Evolutionary conservation across 2,329 filamentous ascomycete genomes (phyloP).

Genomic region (Xylariaceae sp.): DNA sequence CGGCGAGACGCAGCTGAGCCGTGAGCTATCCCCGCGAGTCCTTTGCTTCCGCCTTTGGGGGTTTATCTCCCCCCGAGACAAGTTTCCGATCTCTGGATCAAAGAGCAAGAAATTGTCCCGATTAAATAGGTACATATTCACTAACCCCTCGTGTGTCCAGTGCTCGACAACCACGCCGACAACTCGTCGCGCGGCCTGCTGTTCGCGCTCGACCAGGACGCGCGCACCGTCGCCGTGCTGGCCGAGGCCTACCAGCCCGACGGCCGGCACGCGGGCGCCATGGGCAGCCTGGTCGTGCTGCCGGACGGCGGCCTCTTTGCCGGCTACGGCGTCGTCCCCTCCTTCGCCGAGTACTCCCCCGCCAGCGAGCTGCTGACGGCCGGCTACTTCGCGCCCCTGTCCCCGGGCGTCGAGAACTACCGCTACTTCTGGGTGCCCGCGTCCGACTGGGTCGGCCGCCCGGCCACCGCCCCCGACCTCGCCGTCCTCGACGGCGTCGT

Average conservation of each 20-base stretch:
- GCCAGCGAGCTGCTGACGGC: constrained; percentile 44
- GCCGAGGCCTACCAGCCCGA: constrained; percentile 30
- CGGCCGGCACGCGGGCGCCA: constrained; percentile 27
- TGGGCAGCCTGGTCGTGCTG: constrained; percentile 42
- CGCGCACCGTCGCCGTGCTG: constrained; percentile 33
- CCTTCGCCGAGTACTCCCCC: constrained; percentile 35
- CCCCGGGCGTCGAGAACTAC: neutral
- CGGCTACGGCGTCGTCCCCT: constrained; percentile 45
- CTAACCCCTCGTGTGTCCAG: constrained; percentile 13
- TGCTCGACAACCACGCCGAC: constrained; percentile 9
- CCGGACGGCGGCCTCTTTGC: constrained; percentile 44
- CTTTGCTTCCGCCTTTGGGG: too few species aligned
- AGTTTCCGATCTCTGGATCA: too few species aligned
- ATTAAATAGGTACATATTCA: too few species aligned
- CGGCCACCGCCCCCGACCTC: constrained; percentile 15
- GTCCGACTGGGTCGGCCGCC: constrained; percentile 35
- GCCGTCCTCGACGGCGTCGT: constrained; percentile 15
- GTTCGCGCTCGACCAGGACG: constrained; percentile 33
- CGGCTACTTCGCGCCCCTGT: neutral
- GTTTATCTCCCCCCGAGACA: too few species aligned
- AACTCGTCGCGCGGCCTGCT: constrained; percentile 34
- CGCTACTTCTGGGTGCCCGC: neutral
- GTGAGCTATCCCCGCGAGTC: too few species aligned
- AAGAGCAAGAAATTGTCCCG: too few species aligned
- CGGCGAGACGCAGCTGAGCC: constrained; percentile 2